These are phyloP conservation scores for Phycomyces nitens DNA, from an alignment of 192 early-diverging fungal species.

Conservation along the genomic window DNA sequence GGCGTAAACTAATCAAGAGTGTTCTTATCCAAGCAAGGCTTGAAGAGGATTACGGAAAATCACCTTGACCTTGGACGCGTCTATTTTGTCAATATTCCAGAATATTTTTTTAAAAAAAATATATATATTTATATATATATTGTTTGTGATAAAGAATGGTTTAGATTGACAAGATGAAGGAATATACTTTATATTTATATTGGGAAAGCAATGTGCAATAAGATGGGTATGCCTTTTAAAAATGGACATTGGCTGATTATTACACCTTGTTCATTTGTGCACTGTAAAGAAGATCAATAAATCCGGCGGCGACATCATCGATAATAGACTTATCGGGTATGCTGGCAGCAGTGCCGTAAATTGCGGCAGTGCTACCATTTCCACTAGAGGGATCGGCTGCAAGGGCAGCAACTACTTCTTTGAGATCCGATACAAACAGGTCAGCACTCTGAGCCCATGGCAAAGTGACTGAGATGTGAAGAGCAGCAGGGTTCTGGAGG, in stretches of 20 bases:
- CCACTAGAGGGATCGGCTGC: constrained; percentile 64
- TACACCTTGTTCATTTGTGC: constrained; percentile 35
- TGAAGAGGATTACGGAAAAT: constrained; percentile 49
- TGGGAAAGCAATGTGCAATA: too few species aligned
- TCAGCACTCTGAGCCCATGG: constrained; percentile 69
- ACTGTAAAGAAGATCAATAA: constrained; percentile 81
- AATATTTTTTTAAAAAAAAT: too few species aligned
- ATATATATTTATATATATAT: neutral
- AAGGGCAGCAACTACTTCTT: constrained; percentile 66
- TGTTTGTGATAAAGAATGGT: neutral
- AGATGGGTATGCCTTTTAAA: too few species aligned
- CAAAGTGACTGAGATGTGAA: constrained; percentile 90
- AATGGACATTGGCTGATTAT: too few species aligned
- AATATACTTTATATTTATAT: neutral
- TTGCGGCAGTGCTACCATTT: constrained; percentile 75
- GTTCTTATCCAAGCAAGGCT: constrained; percentile 50
- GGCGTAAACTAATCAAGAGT: constrained; percentile 55
- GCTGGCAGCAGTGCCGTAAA: constrained; percentile 90
- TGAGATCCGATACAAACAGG: constrained; percentile 74
- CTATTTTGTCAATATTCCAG: too few species aligned
- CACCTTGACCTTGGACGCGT: neutral
- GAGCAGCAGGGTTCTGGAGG: constrained; percentile 82
- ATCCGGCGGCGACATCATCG: constrained; percentile 81
- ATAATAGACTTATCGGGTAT: constrained; percentile 85
- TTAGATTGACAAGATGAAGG: neutral